These are phyloP conservation scores for Neopestalotiopsis rosae DNA, from an alignment of 2,329 filamentous ascomycete genomes.

Conservation along the genomic window DNA sequence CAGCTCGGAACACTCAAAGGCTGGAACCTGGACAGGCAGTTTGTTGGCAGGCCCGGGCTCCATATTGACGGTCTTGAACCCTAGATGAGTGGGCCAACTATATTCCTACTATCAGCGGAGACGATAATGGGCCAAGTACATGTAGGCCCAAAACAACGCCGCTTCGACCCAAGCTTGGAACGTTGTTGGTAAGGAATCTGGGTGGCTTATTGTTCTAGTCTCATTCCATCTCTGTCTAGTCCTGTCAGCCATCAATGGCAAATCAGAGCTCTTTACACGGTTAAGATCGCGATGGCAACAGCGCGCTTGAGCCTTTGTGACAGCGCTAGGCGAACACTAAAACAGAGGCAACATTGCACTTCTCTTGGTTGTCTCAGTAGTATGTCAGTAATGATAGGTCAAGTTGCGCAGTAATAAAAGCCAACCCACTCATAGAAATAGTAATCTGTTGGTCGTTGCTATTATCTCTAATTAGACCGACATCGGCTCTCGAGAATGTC, in stretches of 20 bases:
- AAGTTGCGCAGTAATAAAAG: background rate
- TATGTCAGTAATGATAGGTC: background rate
- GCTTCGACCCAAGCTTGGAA: background rate
- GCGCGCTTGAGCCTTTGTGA: background rate
- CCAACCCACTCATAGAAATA: background rate
- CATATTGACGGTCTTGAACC: background rate
- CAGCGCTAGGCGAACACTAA: background rate
- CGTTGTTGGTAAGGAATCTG: background rate
- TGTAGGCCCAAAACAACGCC: background rate
- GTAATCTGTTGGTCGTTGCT: background rate
- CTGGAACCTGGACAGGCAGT: background rate
- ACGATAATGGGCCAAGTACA: background rate
- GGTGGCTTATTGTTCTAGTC: background rate
- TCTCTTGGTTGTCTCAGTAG: too few species aligned
- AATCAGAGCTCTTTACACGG: background rate
- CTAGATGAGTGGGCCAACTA: constrained; percentile 2
- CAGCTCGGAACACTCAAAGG: background rate
- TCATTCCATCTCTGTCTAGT: background rate
- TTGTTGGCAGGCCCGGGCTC: background rate
- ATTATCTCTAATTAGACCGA: background rate
- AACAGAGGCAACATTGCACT: background rate
- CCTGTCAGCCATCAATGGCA: background rate
- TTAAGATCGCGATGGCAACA: background rate
- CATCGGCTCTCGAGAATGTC: background rate
- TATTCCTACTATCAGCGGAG: constrained; percentile 2